Evolutionary conservation across 768 basidiomycete species (phyloP).

Genomic region (Filobasidium wieringae): DNA sequence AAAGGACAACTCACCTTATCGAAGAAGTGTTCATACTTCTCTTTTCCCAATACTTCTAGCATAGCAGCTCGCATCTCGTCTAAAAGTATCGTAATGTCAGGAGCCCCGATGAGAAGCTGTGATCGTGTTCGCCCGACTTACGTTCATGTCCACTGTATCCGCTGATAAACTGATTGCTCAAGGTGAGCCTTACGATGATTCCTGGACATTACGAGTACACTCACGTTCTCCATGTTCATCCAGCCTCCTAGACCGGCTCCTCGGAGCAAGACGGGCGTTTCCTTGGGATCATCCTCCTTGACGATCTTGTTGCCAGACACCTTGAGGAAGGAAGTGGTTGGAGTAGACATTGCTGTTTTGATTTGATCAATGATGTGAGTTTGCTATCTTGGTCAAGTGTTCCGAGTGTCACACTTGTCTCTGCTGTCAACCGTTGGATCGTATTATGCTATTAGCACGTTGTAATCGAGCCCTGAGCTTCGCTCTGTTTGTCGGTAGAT

Average conservation of each 20-base stretch:
- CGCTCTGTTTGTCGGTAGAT: no score
- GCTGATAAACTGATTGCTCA: constrained; percentile 25
- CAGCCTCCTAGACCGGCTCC: constrained; percentile 25
- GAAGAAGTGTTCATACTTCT: constrained; percentile 63
- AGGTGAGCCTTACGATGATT: not conserved
- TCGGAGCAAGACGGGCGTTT: constrained; percentile 12
- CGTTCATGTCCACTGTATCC: constrained; percentile 72
- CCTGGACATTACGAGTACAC: not conserved
- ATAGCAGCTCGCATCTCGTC: constrained; percentile 57
- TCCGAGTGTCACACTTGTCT: no score
- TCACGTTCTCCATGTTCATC: constrained; percentile 34
- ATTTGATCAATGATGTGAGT: no score
- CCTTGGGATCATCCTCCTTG: constrained; percentile 5
- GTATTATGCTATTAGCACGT: no score
- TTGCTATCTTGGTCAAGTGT: no score
- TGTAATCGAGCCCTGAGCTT: no score
- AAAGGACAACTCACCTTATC: constrained; percentile 50
- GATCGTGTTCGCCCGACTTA: constrained; percentile 22
- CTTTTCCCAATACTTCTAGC: constrained; percentile 52
- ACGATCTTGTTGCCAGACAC: constrained; percentile 11
- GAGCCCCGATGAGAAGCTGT: not conserved
- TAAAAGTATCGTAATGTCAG: not conserved
- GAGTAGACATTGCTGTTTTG: no score
- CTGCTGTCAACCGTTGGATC: no score
- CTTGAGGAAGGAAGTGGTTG: constrained; percentile 1